Evolutionary conservation across 331 rosid genomes (phyloP).

Genomic region (Arachis monticola): DNA sequence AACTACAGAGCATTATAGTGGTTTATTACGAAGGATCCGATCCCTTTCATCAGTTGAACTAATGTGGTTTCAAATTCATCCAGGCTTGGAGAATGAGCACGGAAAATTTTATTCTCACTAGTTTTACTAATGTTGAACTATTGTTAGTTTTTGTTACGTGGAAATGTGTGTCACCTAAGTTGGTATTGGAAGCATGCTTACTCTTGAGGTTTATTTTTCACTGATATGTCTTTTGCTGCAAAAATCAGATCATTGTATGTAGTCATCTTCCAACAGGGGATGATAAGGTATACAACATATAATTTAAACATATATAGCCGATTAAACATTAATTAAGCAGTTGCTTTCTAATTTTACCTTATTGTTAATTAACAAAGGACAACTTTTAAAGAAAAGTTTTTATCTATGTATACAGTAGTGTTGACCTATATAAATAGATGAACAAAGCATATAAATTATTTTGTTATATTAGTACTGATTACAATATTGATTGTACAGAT

Average conservation of each 20-base stretch:
- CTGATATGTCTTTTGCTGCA: neutral
- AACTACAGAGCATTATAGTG: no score
- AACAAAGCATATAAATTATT: no score
- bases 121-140: neutral
- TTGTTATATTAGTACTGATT: no score
- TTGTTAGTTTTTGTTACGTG: neutral
- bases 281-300: neutral
- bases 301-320: neutral
- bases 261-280: constrained; percentile 2
- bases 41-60: no score
- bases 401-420: no score
- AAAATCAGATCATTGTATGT: constrained; percentile 7
- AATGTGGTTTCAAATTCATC: neutral
- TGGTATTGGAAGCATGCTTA: neutral
- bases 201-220: neutral
- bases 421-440: no score
- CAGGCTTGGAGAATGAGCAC: neutral
- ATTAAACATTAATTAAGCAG: no score
- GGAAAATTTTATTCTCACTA: neutral
- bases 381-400: no score
- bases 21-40: no score
- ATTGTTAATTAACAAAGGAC: no score
- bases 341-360: no score
- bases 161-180: neutral
- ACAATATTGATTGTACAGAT: no score